Base-by-base conservation (phyloP, 2,329 filamentous ascomycete species). In the Talaromyces piceae region DNA sequence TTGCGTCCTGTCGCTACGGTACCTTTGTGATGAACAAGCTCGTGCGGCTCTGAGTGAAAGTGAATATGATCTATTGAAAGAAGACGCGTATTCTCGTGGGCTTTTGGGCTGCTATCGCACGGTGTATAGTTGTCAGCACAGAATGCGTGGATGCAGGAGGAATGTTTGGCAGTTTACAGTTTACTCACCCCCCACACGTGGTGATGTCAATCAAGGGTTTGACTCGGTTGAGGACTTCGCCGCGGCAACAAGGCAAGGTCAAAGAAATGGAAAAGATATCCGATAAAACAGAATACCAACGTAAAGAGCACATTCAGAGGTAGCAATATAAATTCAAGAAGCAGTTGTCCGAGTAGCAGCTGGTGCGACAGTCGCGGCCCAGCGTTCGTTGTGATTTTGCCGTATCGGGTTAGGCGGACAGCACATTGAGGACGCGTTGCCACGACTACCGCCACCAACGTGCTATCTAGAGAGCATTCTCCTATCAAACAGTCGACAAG, bases 311-410 rank as follows among this genome's bases (percentile, higher is more conserved):
- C n/a, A n/a, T n/a, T n/a, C n/a, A n/a, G n/a, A n/a, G n/a, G n/a
- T n/a, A n/a, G n/a, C n/a, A n/a, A n/a, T n/a, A n/a, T n/a, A n/a
- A n/a, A n/a, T n/a, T n/a, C n/a, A n/a, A n/a, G n/a, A n/a, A n/a
- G n/a, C n/a, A n/a, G n/a, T n/a, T n/a, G n/a, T n/a, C n/a, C 26
- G 23, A 39, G 22, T 26, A 28, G 39, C 25, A 39, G 50, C 31
- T 16, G 22, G 12, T 12, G 22, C 6, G 5, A 41, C 22, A 1
- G 22, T 41, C 20, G 22, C 4, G 8, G 9, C 16, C 31, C n/a
- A 25, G 13, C 5, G 27, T 45, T 55, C 54, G 60, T 62, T 62
- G 59, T 55, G 58, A 47, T 61, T 60, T 61, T 62, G 25, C 59
- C 61, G 37, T 37, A 58, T 60, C 45, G 41, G 59, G 61, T 44